Evolutionary conservation across 495 filamentous ascomycete species (phyloP), one percentile per base, ranked within the genome.

Genomic region (Cryomyces minteri): DNA sequence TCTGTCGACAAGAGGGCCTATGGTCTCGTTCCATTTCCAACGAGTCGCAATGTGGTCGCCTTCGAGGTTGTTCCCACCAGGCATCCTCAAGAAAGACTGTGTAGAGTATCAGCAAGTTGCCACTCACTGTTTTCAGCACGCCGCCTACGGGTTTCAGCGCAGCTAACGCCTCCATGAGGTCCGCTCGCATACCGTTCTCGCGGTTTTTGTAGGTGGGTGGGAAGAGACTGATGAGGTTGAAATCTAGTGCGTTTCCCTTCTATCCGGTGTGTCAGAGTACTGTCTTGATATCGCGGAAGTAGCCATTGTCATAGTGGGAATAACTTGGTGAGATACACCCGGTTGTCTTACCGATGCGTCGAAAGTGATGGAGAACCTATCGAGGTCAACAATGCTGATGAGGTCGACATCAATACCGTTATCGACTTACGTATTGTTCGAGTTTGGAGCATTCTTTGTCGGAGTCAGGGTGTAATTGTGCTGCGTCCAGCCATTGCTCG

Each of bases 401-500:
- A 25, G 18, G 18, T 25, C 18, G 2, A 25, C 2, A 25, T 25
- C 18, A 25, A 25, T 25, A 25, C 18, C 18, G 18, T 25, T 1
- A 25, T 25, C 18, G 18, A 2, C 18, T 25, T 25, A 25, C 5
- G 57, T 59, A 48, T 62, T 62, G 51, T 64, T 62, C 34, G 49
- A 47, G 48, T 61, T 55, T 10, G 44, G 67, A 50, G 50, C 54
- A 14, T 29, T 57, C 52, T 43, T 55, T 46, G 25, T 28, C 39
- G 40, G 72, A 59, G 48, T 59, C 50, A 54, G 65, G 10, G 48
- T 55, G 47, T 52, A 74, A n/a, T 60, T 51, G 45, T 70, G 66
- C 55, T 73, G 65, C 6, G 54, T 65, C 67, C 72, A 77, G 3
- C 58, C 53, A 31, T 49, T 52, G 0, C 47, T 51, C 12, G 44